These are phyloP conservation scores for Hymenotorrendiella dingleyae DNA, from an alignment of 2,329 filamentous ascomycete genomes.

Conservation along the genomic window DNA sequence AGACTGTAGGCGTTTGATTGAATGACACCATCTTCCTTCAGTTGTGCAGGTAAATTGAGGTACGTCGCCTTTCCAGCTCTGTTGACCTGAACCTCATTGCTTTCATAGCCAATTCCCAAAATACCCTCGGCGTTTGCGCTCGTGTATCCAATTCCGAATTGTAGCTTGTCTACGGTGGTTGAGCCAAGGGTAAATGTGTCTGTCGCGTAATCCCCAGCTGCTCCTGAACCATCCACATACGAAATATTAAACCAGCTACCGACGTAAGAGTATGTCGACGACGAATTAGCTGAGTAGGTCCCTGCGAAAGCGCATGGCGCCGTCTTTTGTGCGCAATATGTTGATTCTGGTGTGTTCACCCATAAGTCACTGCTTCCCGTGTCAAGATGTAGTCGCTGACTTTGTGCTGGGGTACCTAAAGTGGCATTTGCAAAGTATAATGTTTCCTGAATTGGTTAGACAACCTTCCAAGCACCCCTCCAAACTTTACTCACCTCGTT, in stretches of 20 bases:
- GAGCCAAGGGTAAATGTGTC: constrained; percentile 62
- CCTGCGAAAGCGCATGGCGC: constrained; percentile 56
- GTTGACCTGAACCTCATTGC: constrained; percentile 70
- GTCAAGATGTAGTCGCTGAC: constrained; percentile 55
- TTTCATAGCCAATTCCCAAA: constrained; percentile 74
- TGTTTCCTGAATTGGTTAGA: constrained; percentile 42
- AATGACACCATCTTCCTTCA: constrained; percentile 57
- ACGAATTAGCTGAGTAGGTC: constrained; percentile 63
- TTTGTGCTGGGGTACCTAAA: constrained; percentile 55
- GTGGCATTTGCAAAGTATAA: constrained; percentile 60
- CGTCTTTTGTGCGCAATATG: constrained; percentile 45
- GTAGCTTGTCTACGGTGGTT: constrained; percentile 47
- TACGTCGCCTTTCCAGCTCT: constrained; percentile 51
- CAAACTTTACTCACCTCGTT: constrained; percentile 43
- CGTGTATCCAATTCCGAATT: constrained; percentile 69
- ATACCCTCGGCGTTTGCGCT: constrained; percentile 63
- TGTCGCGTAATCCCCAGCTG: constrained; percentile 71
- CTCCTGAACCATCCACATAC: constrained; percentile 76
- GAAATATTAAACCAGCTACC: constrained; percentile 78
- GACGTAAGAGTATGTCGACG: constrained; percentile 70
- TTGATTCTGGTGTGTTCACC: constrained; percentile 61
- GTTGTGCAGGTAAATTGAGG: constrained; percentile 61
- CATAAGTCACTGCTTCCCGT: constrained; percentile 66
- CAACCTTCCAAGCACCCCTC: constrained; percentile 1
- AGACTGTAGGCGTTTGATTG: constrained; percentile 65